phyloP scores from a whole-genome alignment of 192 early-diverging fungal genomes.

The Entomortierella chlamydospora region DNA sequence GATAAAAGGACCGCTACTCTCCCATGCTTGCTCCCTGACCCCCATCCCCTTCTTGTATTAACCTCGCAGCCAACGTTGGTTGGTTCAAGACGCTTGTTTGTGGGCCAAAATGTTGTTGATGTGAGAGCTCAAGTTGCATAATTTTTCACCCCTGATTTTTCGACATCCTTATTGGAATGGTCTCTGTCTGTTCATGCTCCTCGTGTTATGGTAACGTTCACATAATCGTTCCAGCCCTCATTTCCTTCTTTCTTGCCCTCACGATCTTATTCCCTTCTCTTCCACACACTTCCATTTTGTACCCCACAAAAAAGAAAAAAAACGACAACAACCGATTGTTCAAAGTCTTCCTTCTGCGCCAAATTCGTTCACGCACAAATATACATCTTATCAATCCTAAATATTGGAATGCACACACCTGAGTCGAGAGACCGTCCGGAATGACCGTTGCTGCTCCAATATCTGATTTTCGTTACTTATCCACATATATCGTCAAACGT shows the following conservation, averaged over 20 bases:
- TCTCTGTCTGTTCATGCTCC: not conserved
- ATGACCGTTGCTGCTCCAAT: slow-evolving; percentile 37
- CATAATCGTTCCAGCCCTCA: not conserved
- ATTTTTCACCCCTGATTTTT: slow-evolving; percentile 26
- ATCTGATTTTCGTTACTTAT: slow-evolving; percentile 33
- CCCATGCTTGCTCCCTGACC: no score
- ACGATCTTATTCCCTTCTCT: not conserved
- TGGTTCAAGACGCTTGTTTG: no score
- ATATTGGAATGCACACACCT: slow-evolving; percentile 12
- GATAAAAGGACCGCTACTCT: no score
- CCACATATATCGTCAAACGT: slow-evolving; percentile 5
- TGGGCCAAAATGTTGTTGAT: not conserved
- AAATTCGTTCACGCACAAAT: not conserved
- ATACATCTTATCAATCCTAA: not conserved
- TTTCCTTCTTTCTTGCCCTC: not conserved
- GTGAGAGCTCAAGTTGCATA: slow-evolving; percentile 17
- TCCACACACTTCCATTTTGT: not conserved
- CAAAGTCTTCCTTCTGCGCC: not conserved
- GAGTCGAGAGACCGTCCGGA: slow-evolving; percentile 1
- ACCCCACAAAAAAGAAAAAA: not conserved
- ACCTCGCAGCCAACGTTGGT: no score
- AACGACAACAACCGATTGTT: not conserved
- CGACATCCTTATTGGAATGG: slow-evolving; percentile 7
- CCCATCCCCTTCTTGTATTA: no score
- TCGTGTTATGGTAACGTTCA: not conserved